Evolutionary conservation across 164 flowering plant species (phyloP), one percentile per base, ranked within the genome.

Genomic region (Chloranthus sessilifolius): DNA sequence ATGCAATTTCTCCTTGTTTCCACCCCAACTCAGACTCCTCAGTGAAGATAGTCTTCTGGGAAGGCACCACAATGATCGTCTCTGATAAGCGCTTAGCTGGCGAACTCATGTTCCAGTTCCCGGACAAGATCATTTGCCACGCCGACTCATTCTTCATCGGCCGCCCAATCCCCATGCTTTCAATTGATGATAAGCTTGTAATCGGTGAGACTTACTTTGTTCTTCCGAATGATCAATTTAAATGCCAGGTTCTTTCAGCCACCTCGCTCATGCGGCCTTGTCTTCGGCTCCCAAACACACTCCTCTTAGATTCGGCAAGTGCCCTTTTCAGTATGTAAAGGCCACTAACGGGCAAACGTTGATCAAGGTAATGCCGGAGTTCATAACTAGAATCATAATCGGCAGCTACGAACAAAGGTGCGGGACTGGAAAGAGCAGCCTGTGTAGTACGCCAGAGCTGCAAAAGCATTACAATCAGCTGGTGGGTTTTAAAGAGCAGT

Each of bases 371-470:
- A 28, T 43, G 27, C 96, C 96, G 0, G 91, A 84, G 57, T 88
- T 83, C 44, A 69, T 90, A 14, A 43, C 47, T 8, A 61, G 61
- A 48, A 54, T 87, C 2, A 65, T 88, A 1, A 34, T 28, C 2
- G 38, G 30, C 31, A 64, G 53, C 0, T 43, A 29, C 1, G 66
- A 60, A 2, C 7, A 11, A 16, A 47, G 20, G 7, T n/a, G 40
- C 24, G 12, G 28, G 9, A 23, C 2, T 16, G n/a, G n/a, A n/a
- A n/a, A n/a, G n/a, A n/a, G n/a, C n/a, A 41, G 54, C 23, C 66
- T 90, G 14, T 84, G 95, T 22, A 90, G 88, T 55, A 87, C 98
- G 41, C 96, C 96, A 22, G 96, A 90, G 75, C 62, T 90, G 84
- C 62, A 80, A 72, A 87, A 81, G 64, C 91, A 83, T 8, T 90